Base-by-base conservation (phyloP, 768 basidiomycete genomes). In the Mycena maculata region DNA sequence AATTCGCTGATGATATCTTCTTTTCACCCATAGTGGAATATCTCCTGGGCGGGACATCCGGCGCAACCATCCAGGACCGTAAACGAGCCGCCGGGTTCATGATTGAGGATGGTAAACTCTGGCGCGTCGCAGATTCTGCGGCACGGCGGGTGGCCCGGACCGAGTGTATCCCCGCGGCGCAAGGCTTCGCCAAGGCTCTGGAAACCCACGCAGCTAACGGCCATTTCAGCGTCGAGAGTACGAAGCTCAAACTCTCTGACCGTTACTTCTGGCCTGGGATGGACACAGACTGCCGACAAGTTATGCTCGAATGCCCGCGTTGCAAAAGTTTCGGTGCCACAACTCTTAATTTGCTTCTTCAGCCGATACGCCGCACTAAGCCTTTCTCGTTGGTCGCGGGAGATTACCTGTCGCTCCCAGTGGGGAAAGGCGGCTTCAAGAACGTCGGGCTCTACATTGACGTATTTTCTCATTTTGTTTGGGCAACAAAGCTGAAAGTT, bases 341-440 rank as follows among this genome's bases (percentile, higher is more conserved):
- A n/a, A n/a, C n/a, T n/a, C n/a, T n/a, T n/a, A n/a, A n/a, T 70
- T 13, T 74, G 77, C 42, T 28, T 25, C 2, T 33, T 74, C 62
- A 77, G 48, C 80, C 76, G 0, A 76, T 80, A 31, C 75, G 70
- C 4, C 63, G 74, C 0, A 63, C 59, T 0, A 73, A 73, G 23
- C 80, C 76, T 1, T 78, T 78, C 61, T 67, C 75, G 25, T 56
- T 79, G 1, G 20, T 79, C 0, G 75, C 75, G 0, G 77, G 65
- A 0, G 77, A 79, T 63, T 79, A 79, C 50, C 53, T 78, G 4
- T 72, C 72, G 0, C 30, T 78, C 20, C 78, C 76, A 4, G 28
- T 52, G 0, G 76, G 74, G 0, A 75, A 70, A 25, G 75, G 74
- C 13, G 73, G 73, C 3, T 76, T 59, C 56, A 64, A 72, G 41